Percentiles rank a stretch among this genome's conserved stretches.
These are phyloP conservation scores for Pichia terricola DNA, from an alignment of 1,139 yeast species.

Conservation along the genomic window DNA sequence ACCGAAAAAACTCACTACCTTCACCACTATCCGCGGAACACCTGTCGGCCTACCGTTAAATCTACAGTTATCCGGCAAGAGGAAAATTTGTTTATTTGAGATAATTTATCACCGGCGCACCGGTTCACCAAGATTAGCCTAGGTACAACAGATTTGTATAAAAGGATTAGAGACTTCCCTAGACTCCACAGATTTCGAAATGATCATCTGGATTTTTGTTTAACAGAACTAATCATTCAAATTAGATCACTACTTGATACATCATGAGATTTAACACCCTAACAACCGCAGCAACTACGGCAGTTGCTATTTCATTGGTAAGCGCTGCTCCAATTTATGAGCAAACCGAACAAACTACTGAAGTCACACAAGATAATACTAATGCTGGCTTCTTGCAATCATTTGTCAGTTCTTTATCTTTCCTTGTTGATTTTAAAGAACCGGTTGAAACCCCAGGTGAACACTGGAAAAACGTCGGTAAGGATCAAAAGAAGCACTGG, in stretches of 20 bases:
- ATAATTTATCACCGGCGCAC: background rate
- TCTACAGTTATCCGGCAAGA: too few relatives aligned
- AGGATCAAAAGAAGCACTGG: constrained; percentile 14
- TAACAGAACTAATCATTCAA: too few relatives aligned
- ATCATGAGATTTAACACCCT: constrained; percentile 11
- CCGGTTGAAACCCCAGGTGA: constrained; percentile 7
- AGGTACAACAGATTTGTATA: background rate
- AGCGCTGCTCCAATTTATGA: constrained; percentile 9
- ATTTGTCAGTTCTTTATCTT: constrained; percentile 1
- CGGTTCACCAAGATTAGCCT: background rate
- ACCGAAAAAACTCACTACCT: too few relatives aligned
- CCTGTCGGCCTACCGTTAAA: too few relatives aligned
- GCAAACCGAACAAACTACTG: background rate
- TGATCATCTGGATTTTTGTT: background rate
- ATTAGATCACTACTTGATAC: background rate
- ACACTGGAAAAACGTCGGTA: constrained; percentile 15
- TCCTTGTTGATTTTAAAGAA: constrained; percentile 3
- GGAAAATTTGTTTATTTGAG: too few relatives aligned
- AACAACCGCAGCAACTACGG: constrained; percentile 8
- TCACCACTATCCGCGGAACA: too few relatives aligned
- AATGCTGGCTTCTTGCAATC: constrained; percentile 3
- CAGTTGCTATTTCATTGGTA: constrained; percentile 7
- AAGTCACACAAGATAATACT: background rate
- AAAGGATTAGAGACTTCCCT: background rate
- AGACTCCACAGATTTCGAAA: background rate